phyloP scores from a whole-genome alignment of 2,329 filamentous ascomycete species.

The Fonsecaea nubica region DNA sequence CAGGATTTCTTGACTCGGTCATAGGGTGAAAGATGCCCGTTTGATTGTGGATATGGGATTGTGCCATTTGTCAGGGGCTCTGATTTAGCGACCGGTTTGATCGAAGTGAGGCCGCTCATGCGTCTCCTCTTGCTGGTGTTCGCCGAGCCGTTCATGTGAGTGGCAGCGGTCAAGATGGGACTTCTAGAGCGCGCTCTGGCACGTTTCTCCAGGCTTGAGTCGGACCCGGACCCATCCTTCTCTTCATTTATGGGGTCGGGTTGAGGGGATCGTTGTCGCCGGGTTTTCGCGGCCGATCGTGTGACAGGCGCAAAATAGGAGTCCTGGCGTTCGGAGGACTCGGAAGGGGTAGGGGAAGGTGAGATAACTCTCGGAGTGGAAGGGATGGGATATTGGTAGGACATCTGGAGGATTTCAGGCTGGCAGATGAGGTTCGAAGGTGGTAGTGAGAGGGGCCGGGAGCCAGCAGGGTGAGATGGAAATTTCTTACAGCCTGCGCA shows the following conservation, averaged over 20 bases:
- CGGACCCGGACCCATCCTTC: constrained; percentile 58
- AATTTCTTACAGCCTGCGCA: constrained; percentile 9
- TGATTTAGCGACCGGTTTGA: constrained; percentile 52
- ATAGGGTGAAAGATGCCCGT: constrained; percentile 73
- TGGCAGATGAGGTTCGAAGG: constrained; percentile 3
- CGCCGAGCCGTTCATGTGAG: constrained; percentile 34
- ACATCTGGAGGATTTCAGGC: constrained; percentile 46
- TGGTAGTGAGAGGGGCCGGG: constrained; percentile 12
- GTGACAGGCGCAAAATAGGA: constrained; percentile 77
- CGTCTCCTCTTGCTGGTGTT: constrained; percentile 50
- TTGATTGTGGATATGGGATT: constrained; percentile 50
- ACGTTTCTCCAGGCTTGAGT: constrained; percentile 61
- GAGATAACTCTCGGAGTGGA: constrained; percentile 86
- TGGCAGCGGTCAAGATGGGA: constrained; percentile 57
- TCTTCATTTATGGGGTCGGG: constrained; percentile 65
- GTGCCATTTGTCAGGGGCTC: constrained; percentile 49
- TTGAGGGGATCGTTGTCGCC: constrained; percentile 59
- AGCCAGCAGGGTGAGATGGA: constrained; percentile 12
- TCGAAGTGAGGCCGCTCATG: constrained; percentile 59
- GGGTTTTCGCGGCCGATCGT: constrained; percentile 69
- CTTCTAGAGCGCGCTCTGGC: constrained; percentile 75
- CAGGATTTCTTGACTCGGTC: constrained; percentile 69
- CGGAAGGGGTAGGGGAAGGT: constrained; percentile 78
- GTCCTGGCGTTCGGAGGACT: constrained; percentile 61
- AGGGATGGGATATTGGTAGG: constrained; percentile 66